These are phyloP conservation scores for Diphasiastrum complanatum DNA, from an alignment of 83 land plant genomes.

Conservation along the genomic window DNA sequence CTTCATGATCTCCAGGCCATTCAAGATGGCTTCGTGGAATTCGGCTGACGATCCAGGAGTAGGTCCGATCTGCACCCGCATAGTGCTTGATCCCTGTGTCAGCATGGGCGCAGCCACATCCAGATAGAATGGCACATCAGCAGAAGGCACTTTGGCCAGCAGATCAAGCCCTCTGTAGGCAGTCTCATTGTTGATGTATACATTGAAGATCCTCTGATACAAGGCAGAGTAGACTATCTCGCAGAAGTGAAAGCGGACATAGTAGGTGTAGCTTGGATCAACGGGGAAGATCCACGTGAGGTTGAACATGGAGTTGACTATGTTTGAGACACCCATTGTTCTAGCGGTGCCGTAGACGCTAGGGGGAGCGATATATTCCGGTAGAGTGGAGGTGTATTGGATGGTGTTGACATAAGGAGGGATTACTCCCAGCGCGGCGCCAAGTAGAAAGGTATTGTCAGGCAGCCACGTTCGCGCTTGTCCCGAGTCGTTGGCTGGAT, in stretches of 20 bases:
- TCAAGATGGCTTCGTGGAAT: constrained; percentile 7
- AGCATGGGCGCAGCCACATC: no score
- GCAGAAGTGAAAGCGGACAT: constrained; percentile 5
- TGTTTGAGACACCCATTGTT: neutral
- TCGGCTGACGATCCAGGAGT: neutral
- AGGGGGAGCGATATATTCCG: constrained; percentile 9
- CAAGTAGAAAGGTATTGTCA: constrained; percentile 1
- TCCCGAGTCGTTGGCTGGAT: constrained; percentile 4
- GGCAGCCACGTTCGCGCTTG: constrained; percentile 9
- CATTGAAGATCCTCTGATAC: constrained; percentile 6
- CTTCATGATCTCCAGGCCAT: constrained; percentile 3
- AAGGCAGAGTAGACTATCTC: neutral
- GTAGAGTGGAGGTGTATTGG: constrained; percentile 2
- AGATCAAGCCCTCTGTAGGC: neutral
- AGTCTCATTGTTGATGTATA: no score
- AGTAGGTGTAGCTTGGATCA: neutral
- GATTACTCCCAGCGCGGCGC: neutral
- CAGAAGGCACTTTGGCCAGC: neutral
- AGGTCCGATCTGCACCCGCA: constrained; percentile 9
- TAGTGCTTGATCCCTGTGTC: neutral
- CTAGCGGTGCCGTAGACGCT: constrained; percentile 8
- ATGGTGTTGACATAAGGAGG: neutral
- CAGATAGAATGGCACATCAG: neutral
- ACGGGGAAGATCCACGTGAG: constrained; percentile 8
- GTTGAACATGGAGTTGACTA: neutral